Evolutionary conservation across 2,329 filamentous ascomycete species (phyloP).

Genomic region (Colletotrichum liaoningense): DNA sequence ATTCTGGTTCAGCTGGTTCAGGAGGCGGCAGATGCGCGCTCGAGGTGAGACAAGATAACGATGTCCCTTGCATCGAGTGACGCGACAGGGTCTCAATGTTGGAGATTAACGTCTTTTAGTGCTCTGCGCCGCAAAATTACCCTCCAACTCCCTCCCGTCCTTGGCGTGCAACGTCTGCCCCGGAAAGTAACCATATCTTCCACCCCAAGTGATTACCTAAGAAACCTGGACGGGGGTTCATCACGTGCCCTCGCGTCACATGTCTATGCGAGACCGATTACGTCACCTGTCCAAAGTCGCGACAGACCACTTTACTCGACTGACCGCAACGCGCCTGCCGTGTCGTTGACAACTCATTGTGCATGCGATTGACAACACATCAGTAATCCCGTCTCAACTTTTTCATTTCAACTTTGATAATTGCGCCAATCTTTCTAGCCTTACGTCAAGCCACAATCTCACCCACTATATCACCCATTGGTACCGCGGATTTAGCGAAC

Average conservation of each 20-base stretch:
- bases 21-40: slow-evolving; percentile 2
- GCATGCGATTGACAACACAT: background rate
- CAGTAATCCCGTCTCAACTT: background rate
- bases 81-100: background rate
- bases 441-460: background rate
- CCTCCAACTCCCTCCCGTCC: background rate
- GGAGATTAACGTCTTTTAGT: background rate
- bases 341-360: background rate
- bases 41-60: background rate
- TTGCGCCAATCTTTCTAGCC: background rate
- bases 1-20: slow-evolving; percentile 17
- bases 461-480: background rate
- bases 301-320: slow-evolving; percentile 22
- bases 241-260: slow-evolving; percentile 16
- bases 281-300: slow-evolving; percentile 20
- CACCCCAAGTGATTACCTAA: too few relatives aligned
- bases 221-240: too few relatives aligned
- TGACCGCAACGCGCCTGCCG: slow-evolving; percentile 19
- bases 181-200: too few relatives aligned
- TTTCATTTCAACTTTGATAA: background rate
- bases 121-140: background rate
- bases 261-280: slow-evolving; percentile 6
- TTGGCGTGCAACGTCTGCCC: background rate
- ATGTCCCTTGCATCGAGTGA: slow-evolving; percentile 8
- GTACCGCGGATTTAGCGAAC: background rate